Evolutionary conservation across 345 rosid genomes (phyloP), one percentile per base, ranked within the genome.

Genomic region (Salix brachista): DNA sequence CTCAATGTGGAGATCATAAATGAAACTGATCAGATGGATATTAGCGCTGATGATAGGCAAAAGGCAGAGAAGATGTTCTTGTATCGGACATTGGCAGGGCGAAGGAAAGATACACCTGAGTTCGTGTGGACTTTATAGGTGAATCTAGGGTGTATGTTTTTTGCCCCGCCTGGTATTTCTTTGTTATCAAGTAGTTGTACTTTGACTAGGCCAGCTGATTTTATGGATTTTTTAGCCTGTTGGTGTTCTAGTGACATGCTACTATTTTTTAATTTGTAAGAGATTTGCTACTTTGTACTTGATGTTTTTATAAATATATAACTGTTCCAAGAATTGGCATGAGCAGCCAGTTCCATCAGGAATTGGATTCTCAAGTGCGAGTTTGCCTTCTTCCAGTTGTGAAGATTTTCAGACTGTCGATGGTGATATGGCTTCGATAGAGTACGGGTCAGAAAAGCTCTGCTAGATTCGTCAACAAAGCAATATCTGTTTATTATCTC

Each of bases 1-100:
- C 89, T 96, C 52, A 96, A 86, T 8, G 97, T 96, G 71, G 99
- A 96, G 90, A 89, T 96, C 62, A 92, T 96, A 37, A 84, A 89
- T 26, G 97, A 95, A 65, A 80, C 72, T 16, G 94, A 92, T 25
- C 81, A 79, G 72, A 58, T 79, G 67, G 90, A 85, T 8, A 6
- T 69, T 44, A 37, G 62, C 73, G 46, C 18, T 0, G 88, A 88
- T 65, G 91, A 87, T 65, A 65, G n/a, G 8, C 87, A 80, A 68
- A 89, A 82, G 77, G 96, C 91, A 39, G 94, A 89, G 78, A 93
- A 84, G 84, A 86, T 96, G 95, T 96, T 88, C 84, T 82, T 96
- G 62, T 96, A 96, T 71, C 88, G 98, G 32, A 89, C 96, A 3
- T 68, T 92, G 89, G 98, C 73, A 0, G 98, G 98, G 78, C 85